Percentiles rank a stretch among this genome's conserved stretches.
Evolutionary conservation across 164 flowering plant species (phyloP).

Genomic region (Pachysandra terminalis): DNA sequence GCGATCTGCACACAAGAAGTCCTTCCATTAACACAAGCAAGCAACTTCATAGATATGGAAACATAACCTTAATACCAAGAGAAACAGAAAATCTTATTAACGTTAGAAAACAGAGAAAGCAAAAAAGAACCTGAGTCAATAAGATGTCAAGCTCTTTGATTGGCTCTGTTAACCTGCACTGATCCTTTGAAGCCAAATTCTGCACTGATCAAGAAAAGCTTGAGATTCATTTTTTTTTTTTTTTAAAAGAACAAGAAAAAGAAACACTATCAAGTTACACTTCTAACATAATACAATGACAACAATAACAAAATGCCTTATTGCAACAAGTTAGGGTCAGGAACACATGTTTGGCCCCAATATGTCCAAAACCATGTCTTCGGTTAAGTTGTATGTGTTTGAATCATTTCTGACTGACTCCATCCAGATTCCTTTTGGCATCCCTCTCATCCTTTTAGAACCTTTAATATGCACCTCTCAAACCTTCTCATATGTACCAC

Average conservation of each 20-base stretch:
- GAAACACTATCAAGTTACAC: no score
- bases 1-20: constrained; percentile 54
- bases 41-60: background rate
- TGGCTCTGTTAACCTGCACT: constrained; percentile 66
- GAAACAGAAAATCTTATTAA: background rate
- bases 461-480: no score
- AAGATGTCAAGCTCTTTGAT: constrained; percentile 84
- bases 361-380: no score
- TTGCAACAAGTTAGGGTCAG: no score
- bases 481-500: no score
- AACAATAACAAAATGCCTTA: no score
- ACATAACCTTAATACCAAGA: background rate
- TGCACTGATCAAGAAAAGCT: constrained; percentile 23
- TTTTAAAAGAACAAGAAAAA: background rate
- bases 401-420: no score
- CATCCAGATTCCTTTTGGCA: background rate
- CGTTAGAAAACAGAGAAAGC: background rate
- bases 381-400: no score
- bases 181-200: constrained; percentile 74
- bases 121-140: constrained; percentile 65
- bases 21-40: background rate
- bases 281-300: no score
- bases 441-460: no score
- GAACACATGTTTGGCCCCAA: no score
- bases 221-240: background rate